These are phyloP conservation scores for Panus rudis DNA, from an alignment of 768 basidiomycete genomes.

Conservation along the genomic window DNA sequence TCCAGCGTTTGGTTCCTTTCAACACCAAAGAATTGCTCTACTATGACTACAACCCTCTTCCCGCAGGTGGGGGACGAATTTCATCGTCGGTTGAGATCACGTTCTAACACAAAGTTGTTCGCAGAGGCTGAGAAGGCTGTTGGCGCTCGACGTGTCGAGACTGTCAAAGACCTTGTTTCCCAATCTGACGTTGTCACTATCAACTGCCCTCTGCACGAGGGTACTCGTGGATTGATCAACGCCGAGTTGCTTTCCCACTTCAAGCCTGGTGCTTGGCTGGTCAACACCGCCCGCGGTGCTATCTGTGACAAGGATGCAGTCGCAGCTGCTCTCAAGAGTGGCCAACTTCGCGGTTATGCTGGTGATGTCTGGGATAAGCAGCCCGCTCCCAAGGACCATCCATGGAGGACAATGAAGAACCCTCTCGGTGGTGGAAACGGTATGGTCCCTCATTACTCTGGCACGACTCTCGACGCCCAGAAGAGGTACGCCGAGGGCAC, in stretches of 20 bases:
- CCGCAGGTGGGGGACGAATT: slow-evolving; percentile 23
- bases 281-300: slow-evolving; percentile 91
- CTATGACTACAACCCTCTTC: slow-evolving; percentile 74
- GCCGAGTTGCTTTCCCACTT: slow-evolving; percentile 73
- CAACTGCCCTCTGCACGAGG: slow-evolving; percentile 82
- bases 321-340: slow-evolving; percentile 65
- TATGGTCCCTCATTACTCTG: slow-evolving; percentile 85
- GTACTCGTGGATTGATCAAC: slow-evolving; percentile 74
- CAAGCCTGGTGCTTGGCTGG: slow-evolving; percentile 82
- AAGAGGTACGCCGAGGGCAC: slow-evolving; percentile 74
- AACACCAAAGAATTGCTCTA: slow-evolving; percentile 84
- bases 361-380: slow-evolving; percentile 83
- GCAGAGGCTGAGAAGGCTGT: slow-evolving; percentile 58
- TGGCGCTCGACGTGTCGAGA: slow-evolving; percentile 64
- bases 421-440: slow-evolving; percentile 80
- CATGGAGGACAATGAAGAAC: slow-evolving; percentile 81
- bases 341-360: slow-evolving; percentile 55
- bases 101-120: slow-evolving; percentile 14
- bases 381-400: slow-evolving; percentile 79
- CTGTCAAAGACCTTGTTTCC: slow-evolving; percentile 44
- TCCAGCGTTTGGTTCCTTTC: slow-evolving; percentile 72
- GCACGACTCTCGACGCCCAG: slow-evolving; percentile 87
- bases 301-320: slow-evolving; percentile 84
- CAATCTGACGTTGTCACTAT: slow-evolving; percentile 73
- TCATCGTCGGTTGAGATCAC: background rate